Percentiles rank a stretch among this genome's conserved stretches.
Evolutionary conservation across 805 yeast genomes (phyloP).

Genomic region (Candida sanyiensis): DNA sequence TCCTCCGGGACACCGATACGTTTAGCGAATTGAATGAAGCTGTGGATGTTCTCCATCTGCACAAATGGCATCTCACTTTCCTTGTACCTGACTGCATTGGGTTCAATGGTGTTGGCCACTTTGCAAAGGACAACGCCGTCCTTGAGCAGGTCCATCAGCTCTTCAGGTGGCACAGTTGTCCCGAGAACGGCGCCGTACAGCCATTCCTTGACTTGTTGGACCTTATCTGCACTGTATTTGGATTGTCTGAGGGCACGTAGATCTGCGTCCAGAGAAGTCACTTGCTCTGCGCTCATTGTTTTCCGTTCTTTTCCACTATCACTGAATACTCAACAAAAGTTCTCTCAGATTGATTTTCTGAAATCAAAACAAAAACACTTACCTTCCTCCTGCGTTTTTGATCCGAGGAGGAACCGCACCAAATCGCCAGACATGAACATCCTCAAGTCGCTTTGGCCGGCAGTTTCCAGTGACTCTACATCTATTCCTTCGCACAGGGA

Average conservation of each 20-base stretch:
- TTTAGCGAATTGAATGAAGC: slow-evolving; percentile 59
- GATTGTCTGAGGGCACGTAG: slow-evolving; percentile 41
- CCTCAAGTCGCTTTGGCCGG: slow-evolving; percentile 30
- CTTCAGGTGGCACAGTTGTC: slow-evolving; percentile 26
- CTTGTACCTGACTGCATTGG: slow-evolving; percentile 42
- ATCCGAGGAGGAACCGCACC: background rate
- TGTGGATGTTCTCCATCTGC: slow-evolving; percentile 80
- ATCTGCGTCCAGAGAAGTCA: slow-evolving; percentile 62
- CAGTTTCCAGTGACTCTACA: slow-evolving; percentile 28
- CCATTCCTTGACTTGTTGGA: slow-evolving; percentile 49
- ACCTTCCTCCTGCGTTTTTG: background rate
- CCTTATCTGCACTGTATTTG: slow-evolving; percentile 41
- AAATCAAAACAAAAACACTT: slow-evolving; percentile 1
- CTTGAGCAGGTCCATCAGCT: slow-evolving; percentile 47
- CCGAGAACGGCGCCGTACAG: slow-evolving; percentile 34
- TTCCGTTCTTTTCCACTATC: too few relatives aligned
- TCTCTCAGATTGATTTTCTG: background rate
- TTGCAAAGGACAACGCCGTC: slow-evolving; percentile 48
- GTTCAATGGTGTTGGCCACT: slow-evolving; percentile 35
- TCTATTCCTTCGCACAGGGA: slow-evolving; percentile 44
- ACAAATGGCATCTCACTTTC: slow-evolving; percentile 49
- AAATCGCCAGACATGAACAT: slow-evolving; percentile 19
- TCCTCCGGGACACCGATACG: slow-evolving; percentile 69
- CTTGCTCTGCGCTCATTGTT: slow-evolving; percentile 27
- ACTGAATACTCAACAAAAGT: too few relatives aligned